Base-by-base conservation (phyloP, 371 early-diverging fungal genomes). In the Capillidium heterosporum region DNA sequence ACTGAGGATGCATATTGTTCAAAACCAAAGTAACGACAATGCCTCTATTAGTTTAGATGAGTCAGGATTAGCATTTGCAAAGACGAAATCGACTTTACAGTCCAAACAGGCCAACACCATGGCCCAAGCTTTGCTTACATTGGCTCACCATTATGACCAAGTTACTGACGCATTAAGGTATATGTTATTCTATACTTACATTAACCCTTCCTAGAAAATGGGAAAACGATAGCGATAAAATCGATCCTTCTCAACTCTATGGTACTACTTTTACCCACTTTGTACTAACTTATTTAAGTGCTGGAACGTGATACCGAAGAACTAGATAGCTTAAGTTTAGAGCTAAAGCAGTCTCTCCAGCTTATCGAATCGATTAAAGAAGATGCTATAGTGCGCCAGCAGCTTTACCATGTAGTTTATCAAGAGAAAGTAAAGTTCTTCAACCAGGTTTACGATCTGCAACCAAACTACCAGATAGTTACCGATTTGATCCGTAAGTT, bases 131-230 rank as follows among this genome's bases (percentile, higher is more conserved):
- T 47, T 70, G 8, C 58, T 66, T 15, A 64, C 68, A 5, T 42
- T 70, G 35, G 65, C 68, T 0, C 65, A 63, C 19, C 68, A 70
- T 43, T 66, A 67, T 31, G 68, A 66, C 35, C 68, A 67, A 50
- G 68, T 70, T 15, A 60, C 60, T 1, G 58, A 61, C n/a, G 65
- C 65, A 1, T 55, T 70, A 32, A 64, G 60, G 67, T 67, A 63
- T n/a, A 67, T 44, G 15, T 21, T 7, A 4, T 1, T 17, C n/a
- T 23, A 24, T 31, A 21, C 2, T 26, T 28, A 1, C 27, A 24
- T 40, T 41, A 29, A 23, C 11, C 31, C 24, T 19, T 55, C 15
- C 15, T 19, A 29, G 44, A 28, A 48, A 24, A n/a, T n/a, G 48
- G 7, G 26, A 23, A 48, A 2, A n/a, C 15, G 23, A 17, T 13